A percentile compares a stretch with the other conserved stretches of the same genome.
phyloP scores from a whole-genome alignment of 106 monocot genomes.

The Agapanthus africanus region DNA sequence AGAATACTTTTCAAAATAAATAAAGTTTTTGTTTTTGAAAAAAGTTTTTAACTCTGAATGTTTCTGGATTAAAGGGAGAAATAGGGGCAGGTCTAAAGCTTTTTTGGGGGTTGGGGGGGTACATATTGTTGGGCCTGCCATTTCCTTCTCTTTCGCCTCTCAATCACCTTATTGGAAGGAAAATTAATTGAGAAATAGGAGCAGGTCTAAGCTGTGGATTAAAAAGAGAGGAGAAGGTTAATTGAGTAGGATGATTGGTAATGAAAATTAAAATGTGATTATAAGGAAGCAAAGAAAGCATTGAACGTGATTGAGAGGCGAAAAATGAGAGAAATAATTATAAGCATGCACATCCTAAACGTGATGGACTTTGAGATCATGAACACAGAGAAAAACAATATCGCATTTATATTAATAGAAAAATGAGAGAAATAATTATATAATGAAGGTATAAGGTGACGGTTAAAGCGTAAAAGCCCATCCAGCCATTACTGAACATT shows the following conservation, averaged over 20 bases:
- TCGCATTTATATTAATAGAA: not conserved
- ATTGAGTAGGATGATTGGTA: not conserved
- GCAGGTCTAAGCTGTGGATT: not conserved
- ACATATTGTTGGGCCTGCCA: too few species aligned
- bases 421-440: not conserved
- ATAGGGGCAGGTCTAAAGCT: too few species aligned
- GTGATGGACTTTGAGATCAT: not conserved
- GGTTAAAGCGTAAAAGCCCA: not conserved
- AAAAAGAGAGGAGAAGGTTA: not conserved
- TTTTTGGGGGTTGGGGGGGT: too few species aligned
- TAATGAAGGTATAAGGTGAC: not conserved
- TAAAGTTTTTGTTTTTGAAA: too few species aligned
- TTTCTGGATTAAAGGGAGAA: too few species aligned
- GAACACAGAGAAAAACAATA: not conserved
- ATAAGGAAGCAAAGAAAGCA: not conserved
- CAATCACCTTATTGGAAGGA: too few species aligned
- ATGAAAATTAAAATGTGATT: too few species aligned
- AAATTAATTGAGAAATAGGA: not conserved
- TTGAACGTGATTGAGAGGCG: not conserved
- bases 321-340: too few species aligned
- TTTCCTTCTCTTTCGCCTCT: too few species aligned
- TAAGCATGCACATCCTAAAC: too few species aligned
- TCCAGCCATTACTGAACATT: not conserved
- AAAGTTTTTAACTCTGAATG: too few species aligned
- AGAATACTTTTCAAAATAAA: too few species aligned